These are phyloP conservation scores for Geranium rotundifolium DNA, from an alignment of 345 rosid genomes.

Conservation along the genomic window DNA sequence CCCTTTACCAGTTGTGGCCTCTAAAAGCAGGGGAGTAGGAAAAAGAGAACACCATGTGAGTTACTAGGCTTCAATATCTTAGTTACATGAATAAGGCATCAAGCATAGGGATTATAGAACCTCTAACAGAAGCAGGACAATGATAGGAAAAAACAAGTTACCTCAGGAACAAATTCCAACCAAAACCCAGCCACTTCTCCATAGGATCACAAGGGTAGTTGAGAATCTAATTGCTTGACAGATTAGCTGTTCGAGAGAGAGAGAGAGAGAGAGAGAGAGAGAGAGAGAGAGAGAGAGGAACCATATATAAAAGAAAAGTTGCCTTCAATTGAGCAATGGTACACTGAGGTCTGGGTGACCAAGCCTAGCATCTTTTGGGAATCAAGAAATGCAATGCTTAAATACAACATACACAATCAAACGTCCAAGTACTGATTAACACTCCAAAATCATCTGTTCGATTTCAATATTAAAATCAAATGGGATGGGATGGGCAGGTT, in stretches of 20 bases:
- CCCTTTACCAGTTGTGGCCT: conserved; percentile 87
- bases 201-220: conserved; percentile 87
- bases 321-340: conserved; percentile 99
- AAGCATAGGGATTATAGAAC: no score
- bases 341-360: no score
- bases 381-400: conserved; percentile 3
- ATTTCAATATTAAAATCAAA: conserved; percentile 79
- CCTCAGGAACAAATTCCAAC: conserved; percentile 94
- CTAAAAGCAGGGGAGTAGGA: conserved; percentile 23
- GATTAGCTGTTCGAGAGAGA: no score
- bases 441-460: conserved; percentile 49
- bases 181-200: conserved; percentile 94
- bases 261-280: no score
- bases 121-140: no score
- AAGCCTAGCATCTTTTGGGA: conserved; percentile 81
- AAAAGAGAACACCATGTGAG: not conserved
- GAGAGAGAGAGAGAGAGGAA: no score
- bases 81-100: no score
- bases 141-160: conserved; percentile 12
- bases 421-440: not conserved
- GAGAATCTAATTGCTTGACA: conserved; percentile 84
- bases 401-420: not conserved
- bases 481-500: not conserved
- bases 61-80: no score
- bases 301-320: no score